Conservation (phyloP, 495 filamentous ascomycete genomes). For the Melanomma pulvis-pyrius region DNA sequence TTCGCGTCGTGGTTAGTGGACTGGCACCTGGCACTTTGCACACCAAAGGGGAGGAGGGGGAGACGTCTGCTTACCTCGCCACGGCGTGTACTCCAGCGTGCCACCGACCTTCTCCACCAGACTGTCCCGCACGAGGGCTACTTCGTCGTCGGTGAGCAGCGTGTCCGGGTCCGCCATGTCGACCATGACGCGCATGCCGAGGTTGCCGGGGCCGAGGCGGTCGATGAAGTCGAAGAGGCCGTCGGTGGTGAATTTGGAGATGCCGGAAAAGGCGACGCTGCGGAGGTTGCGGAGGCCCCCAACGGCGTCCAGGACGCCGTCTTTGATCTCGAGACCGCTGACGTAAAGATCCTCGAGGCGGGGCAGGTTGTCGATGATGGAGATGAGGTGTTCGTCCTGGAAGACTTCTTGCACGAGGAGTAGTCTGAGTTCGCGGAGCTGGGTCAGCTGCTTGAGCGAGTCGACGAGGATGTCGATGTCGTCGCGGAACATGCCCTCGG, state of each 20-base stretch:
- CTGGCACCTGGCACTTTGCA: neutral
- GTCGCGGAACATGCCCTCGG: slow-evolving; percentile 49
- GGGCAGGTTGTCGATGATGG: slow-evolving; percentile 54
- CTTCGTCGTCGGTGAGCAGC: slow-evolving; percentile 43
- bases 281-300: slow-evolving; percentile 39
- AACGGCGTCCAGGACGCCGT: slow-evolving; percentile 54
- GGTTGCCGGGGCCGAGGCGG: slow-evolving; percentile 42
- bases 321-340: slow-evolving; percentile 58
- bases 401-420: slow-evolving; percentile 59
- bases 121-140: slow-evolving; percentile 38
- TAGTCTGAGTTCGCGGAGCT: slow-evolving; percentile 57
- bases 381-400: slow-evolving; percentile 53
- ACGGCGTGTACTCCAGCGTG: slow-evolving; percentile 46
- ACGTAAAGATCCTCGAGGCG: slow-evolving; percentile 59
- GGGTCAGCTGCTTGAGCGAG: slow-evolving; percentile 50
- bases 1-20: neutral
- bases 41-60: neutral
- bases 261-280: slow-evolving; percentile 42
- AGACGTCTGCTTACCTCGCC: slow-evolving; percentile 39
- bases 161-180: slow-evolving; percentile 46
- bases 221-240: slow-evolving; percentile 45
- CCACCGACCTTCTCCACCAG: slow-evolving; percentile 43
- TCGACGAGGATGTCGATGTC: slow-evolving; percentile 56
- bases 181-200: slow-evolving; percentile 42
- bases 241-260: slow-evolving; percentile 45